phyloP scores from a whole-genome alignment of 176 grass and related monocot genomes.

The Pontederia crassipes region DNA sequence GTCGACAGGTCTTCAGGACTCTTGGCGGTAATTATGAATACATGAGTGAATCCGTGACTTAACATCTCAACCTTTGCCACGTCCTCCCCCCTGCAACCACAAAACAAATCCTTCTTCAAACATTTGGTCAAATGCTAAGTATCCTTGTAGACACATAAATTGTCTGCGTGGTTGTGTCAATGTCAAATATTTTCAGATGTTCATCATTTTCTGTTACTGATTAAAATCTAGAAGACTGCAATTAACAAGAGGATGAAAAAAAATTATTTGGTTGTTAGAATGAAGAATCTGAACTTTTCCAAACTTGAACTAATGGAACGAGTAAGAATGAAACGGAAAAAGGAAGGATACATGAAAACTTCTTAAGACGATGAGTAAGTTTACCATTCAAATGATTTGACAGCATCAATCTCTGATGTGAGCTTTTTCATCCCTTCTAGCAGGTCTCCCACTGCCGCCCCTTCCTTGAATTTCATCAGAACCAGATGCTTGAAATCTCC shows the following conservation, averaged over 20 bases:
- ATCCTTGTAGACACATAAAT: background rate
- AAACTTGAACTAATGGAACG: too few relatives aligned
- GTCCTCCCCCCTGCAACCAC: slow-evolving; percentile 25
- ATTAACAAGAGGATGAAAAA: too few relatives aligned
- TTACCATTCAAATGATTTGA: slow-evolving; percentile 74
- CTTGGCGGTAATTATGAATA: slow-evolving; percentile 25
- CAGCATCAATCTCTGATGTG: slow-evolving; percentile 28
- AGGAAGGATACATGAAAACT: background rate
- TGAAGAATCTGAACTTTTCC: too few relatives aligned
- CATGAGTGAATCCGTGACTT: slow-evolving; percentile 45
- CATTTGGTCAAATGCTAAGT: background rate
- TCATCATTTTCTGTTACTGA: too few relatives aligned
- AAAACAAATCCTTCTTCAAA: background rate
- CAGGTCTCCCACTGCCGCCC: slow-evolving; percentile 30
- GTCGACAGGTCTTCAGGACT: slow-evolving; percentile 26
- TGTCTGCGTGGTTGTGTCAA: too few relatives aligned
- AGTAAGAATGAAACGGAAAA: background rate
- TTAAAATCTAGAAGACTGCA: too few relatives aligned
- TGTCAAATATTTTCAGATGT: too few relatives aligned
- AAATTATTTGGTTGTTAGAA: too few relatives aligned
- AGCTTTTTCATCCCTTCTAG: slow-evolving; percentile 37
- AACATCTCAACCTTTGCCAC: slow-evolving; percentile 27
- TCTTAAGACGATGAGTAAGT: background rate
- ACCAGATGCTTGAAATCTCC: slow-evolving; percentile 51
- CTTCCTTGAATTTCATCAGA: slow-evolving; percentile 51